Conservation (phyloP, 2,329 filamentous ascomycete species). For the Colletotrichum truncatum region DNA sequence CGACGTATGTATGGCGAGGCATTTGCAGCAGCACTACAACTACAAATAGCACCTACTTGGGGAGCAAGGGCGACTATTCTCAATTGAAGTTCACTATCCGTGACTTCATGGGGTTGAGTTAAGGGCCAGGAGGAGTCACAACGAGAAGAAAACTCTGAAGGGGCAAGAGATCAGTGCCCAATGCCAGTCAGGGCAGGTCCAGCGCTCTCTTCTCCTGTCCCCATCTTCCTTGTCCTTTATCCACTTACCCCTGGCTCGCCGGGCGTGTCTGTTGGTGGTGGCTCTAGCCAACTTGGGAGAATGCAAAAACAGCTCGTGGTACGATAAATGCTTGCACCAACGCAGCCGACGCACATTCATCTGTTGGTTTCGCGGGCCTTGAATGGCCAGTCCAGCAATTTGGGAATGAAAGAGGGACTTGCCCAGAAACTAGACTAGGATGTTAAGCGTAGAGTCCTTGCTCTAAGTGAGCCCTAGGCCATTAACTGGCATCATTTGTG, state of each 20-base stretch:
- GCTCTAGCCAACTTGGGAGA: neutral
- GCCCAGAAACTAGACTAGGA: slow-evolving; percentile 16
- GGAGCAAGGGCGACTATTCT: no score
- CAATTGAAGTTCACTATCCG: no score
- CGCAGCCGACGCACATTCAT: slow-evolving; percentile 22
- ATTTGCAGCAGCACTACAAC: neutral
- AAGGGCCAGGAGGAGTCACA: neutral
- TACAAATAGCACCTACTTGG: no score
- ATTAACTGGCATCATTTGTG: slow-evolving; percentile 15
- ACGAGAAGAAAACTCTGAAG: neutral
- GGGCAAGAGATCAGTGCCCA: neutral
- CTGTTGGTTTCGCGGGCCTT: neutral
- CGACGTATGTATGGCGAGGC: neutral
- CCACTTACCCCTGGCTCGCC: neutral
- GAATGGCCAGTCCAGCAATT: slow-evolving; percentile 27
- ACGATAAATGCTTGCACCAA: slow-evolving; percentile 29
- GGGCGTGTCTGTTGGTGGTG: slow-evolving; percentile 4
- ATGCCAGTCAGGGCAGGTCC: neutral
- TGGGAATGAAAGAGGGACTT: slow-evolving; percentile 27
- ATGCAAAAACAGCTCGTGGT: slow-evolving; percentile 6
- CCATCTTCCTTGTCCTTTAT: neutral
- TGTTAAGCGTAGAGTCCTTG: neutral
- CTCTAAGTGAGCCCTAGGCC: neutral
- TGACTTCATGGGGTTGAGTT: no score
- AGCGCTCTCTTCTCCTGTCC: neutral